These are phyloP conservation scores for Puccinia triticina DNA, from an alignment of 1,284 basidiomycete genomes.

Conservation along the genomic window DNA sequence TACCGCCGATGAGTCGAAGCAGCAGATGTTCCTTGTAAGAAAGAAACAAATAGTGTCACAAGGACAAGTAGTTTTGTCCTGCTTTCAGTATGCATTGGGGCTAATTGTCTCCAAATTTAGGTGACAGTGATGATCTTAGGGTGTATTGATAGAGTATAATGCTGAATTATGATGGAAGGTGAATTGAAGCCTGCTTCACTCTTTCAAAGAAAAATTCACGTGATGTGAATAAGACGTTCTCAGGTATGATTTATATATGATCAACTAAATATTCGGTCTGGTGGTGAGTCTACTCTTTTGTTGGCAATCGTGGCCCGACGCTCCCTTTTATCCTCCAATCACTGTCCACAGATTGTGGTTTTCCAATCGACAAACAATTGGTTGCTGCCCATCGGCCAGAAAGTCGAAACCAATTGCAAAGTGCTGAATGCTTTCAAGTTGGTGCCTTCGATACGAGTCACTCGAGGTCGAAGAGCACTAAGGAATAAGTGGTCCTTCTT, in stretches of 20 bases:
- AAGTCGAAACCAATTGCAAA: neutral
- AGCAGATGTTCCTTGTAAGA: neutral
- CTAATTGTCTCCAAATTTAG: neutral
- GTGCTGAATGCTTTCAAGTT: neutral
- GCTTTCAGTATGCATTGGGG: neutral
- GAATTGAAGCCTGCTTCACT: constrained; percentile 3
- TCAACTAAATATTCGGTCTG: neutral
- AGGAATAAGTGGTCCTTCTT: too few relatives aligned
- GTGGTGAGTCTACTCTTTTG: neutral
- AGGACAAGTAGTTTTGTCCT: neutral
- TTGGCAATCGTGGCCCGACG: neutral
- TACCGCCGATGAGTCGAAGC: constrained; percentile 12
- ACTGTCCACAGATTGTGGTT: neutral
- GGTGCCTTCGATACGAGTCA: too few relatives aligned
- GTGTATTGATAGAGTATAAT: neutral
- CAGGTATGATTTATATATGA: neutral
- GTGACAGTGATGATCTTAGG: neutral
- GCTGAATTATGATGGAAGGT: neutral
- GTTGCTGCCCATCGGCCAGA: neutral
- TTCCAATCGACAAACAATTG: neutral
- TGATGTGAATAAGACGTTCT: neutral
- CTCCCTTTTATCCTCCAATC: neutral
- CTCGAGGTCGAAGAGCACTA: too few relatives aligned
- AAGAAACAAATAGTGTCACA: neutral
- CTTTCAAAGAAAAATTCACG: neutral